phyloP scores from a whole-genome alignment of 345 rosid genomes.

The Dimocarpus longan region DNA sequence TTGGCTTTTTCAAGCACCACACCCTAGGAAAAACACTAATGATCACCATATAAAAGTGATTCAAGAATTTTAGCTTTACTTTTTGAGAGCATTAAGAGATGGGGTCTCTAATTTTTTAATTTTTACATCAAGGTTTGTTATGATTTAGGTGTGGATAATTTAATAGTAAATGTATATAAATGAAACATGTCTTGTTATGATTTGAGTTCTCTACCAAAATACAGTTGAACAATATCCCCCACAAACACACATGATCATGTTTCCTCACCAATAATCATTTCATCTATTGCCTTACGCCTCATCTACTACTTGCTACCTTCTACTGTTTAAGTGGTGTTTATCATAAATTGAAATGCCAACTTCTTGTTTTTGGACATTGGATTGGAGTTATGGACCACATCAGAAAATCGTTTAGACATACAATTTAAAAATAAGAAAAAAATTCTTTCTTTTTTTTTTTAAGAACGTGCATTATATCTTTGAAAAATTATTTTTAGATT shows the following conservation, averaged over 20 bases:
- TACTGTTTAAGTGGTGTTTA: too few species aligned
- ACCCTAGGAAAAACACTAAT: not conserved
- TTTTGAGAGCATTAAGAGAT: not conserved
- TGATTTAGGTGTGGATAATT: not conserved
- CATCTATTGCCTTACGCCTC: not conserved
- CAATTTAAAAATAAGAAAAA: too few species aligned
- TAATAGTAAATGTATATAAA: not conserved
- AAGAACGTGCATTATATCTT: too few species aligned
- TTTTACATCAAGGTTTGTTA: not conserved
- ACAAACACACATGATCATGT: not conserved
- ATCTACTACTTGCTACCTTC: not conserved
- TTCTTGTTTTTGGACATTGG: too few species aligned
- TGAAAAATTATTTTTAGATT: too few species aligned
- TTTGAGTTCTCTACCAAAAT: constrained; percentile 8
- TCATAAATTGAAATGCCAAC: too few species aligned
- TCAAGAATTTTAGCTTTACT: not conserved
- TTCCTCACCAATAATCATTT: constrained; percentile 1
- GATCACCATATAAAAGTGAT: not conserved
- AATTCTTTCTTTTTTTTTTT: too few species aligned
- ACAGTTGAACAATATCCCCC: not conserved
- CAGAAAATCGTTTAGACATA: too few species aligned
- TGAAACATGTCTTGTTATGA: not conserved
- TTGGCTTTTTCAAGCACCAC: constrained; percentile 16
- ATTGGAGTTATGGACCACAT: too few species aligned
- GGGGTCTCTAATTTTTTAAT: not conserved